phyloP scores from a whole-genome alignment of 768 basidiomycete species.

The Rhizopogon vinicolor region DNA sequence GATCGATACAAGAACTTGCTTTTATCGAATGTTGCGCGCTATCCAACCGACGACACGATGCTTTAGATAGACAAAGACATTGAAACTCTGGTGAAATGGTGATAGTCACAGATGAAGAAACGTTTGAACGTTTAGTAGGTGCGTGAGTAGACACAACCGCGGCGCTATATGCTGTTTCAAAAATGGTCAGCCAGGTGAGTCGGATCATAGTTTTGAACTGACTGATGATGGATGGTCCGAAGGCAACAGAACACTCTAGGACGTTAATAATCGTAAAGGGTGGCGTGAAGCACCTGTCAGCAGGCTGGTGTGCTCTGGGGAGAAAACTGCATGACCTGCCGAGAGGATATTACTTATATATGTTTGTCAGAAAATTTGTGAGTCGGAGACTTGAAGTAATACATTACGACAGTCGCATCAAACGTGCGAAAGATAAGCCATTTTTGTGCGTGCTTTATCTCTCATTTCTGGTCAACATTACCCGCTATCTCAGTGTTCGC shows the following conservation, averaged over 20 bases:
- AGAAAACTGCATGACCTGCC: not conserved
- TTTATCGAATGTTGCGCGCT: not conserved
- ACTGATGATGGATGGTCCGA: not conserved
- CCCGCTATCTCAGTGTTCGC: too few species aligned
- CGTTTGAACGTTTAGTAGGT: too few species aligned
- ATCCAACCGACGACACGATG: not conserved
- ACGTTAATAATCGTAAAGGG: not conserved
- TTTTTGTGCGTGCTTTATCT: not conserved
- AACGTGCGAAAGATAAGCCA: slow-evolving; percentile 1
- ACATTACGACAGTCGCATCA: not conserved
- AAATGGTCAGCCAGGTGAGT: not conserved
- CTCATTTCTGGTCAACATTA: not conserved
- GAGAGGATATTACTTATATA: not conserved
- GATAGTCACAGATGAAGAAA: too few species aligned
- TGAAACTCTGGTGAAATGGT: too few species aligned
- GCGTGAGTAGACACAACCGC: not conserved
- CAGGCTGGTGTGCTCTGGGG: not conserved
- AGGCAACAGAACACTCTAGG: not conserved
- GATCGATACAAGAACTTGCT: not conserved
- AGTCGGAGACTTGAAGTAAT: not conserved
- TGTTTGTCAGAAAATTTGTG: not conserved
- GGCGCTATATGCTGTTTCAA: not conserved
- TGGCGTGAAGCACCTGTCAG: not conserved
- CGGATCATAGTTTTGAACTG: too few species aligned
- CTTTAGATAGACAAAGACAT: not conserved